Evolutionary conservation across 2,329 filamentous ascomycete species (phyloP), one percentile per base, ranked within the genome.

Genomic region (Botrytis galanthina): DNA sequence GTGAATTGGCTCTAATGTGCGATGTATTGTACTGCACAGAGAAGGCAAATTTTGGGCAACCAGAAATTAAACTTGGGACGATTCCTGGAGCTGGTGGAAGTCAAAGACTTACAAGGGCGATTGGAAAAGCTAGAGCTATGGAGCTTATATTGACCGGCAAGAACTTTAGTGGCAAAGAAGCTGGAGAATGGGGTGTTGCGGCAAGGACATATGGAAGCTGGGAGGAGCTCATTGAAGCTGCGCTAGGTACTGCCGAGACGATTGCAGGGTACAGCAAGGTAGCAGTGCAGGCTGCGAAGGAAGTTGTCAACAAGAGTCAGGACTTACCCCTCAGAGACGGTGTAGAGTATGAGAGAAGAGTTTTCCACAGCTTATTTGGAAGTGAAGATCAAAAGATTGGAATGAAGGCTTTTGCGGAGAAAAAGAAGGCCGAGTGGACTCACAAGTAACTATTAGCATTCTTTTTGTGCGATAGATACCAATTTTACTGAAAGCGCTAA

Each of bases 231-330:
- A 90, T 98, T 81, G 90, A 94, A 79, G 93, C 90, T 72, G 91
- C 94, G 4, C 82, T 97, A 75, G 89, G 91, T 81, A 95, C 94
- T 29, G 96, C 96, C 3, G 93, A 93, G 86, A 95, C 90, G 70
- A 98, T 99, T 84, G 95, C 96, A 0, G 85, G 92, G 1, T 94
- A 96, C 83, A 95, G 93, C 70, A 90, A 88, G 81, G 91, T 99
- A n/a, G 93, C 95, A 1, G 90, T 97, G 74, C 90, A 94, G 84
- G 96, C 93, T 18, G 92, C 89, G 73, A 99, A 99, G 87, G 96
- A 99, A 86, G 95, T 96, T n/a, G 95, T 99, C 73, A 97, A 98
- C 83, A 98, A 98, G 90, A 97, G 94, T 83, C 95, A 98, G 86
- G 96, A 99, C 79, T 84, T 97, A 78, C 87, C 91, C 5, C 85